Percentiles rank a stretch among this genome's conserved stretches.
Evolutionary conservation across 2,329 filamentous ascomycete genomes (phyloP).

Genomic region (Aspergillus pseudoterreus): DNA sequence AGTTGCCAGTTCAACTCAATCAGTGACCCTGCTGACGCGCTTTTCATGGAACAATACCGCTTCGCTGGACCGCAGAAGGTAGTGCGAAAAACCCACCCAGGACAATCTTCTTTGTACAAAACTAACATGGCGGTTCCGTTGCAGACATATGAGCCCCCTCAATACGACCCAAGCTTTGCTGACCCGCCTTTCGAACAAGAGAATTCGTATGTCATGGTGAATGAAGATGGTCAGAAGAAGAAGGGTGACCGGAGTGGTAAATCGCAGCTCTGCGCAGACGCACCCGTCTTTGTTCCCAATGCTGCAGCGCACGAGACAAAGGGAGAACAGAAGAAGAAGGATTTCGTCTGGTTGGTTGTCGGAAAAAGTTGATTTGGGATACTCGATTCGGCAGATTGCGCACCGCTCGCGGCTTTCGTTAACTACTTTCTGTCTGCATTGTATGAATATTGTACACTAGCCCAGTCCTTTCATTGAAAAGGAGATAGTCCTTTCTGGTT

Average conservation of each 20-base stretch:
- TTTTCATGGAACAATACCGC: slow-evolving; percentile 13
- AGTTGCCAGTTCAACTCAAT: background rate
- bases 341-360: slow-evolving; percentile 9
- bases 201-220: background rate
- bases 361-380: background rate
- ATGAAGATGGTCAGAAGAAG: background rate
- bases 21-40: background rate
- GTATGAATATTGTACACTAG: background rate
- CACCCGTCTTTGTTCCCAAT: slow-evolving; percentile 19
- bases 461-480: background rate
- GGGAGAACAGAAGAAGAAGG: slow-evolving; percentile 1
- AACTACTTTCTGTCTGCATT: too few relatives aligned
- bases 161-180: background rate
- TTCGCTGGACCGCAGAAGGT: slow-evolving; percentile 12
- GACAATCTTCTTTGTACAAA: background rate
- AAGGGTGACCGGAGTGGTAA: background rate
- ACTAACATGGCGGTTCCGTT: background rate
- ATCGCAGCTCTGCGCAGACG: slow-evolving; percentile 17
- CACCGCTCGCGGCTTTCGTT: too few relatives aligned
- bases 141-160: slow-evolving; percentile 10
- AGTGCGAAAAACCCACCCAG: background rate
- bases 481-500: too few relatives aligned
- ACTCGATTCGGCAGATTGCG: background rate
- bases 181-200: background rate
- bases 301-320: background rate